Percentiles rank a stretch among this genome's conserved stretches.
Evolutionary conservation across 441 rosid genomes (phyloP).

Genomic region (Erodium trifolium): DNA sequence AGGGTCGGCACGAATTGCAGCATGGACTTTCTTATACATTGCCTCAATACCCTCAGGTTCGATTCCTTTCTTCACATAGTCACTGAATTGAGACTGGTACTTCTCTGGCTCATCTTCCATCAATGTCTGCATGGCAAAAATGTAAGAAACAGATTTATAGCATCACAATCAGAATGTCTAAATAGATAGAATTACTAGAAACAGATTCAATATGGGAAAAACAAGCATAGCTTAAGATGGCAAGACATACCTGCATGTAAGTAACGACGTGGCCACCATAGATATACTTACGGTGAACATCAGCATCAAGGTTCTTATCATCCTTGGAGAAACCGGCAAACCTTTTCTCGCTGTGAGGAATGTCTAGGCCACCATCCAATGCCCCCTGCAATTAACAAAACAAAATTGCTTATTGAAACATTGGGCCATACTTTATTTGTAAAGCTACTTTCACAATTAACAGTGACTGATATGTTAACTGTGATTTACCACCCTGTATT

Average conservation of each 20-base stretch:
- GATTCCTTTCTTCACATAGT: slow-evolving; percentile 60
- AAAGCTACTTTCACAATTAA: background rate
- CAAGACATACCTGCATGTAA: slow-evolving; percentile 12
- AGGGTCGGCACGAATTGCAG: slow-evolving; percentile 44
- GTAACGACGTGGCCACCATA: no score
- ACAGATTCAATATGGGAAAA: background rate
- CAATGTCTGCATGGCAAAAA: slow-evolving; percentile 32
- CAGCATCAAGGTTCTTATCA: no score
- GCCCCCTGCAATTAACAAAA: slow-evolving; percentile 46
- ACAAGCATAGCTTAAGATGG: background rate
- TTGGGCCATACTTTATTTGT: background rate
- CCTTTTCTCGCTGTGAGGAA: slow-evolving; percentile 89
- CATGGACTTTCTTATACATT: slow-evolving; percentile 55
- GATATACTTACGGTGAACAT: no score
- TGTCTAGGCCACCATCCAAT: slow-evolving; percentile 82
- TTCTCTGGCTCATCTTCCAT: slow-evolving; percentile 85
- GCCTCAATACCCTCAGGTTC: slow-evolving; percentile 61
- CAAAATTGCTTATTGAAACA: background rate
- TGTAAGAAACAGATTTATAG: background rate
- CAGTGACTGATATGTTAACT: no score
- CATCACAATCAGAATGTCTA: background rate
- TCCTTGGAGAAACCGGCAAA: slow-evolving; percentile 52
- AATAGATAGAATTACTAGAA: background rate
- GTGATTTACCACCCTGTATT: background rate
- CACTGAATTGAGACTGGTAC: slow-evolving; percentile 69